Evolutionary conservation across 345 rosid species (phyloP), one percentile per base, ranked within the genome.

Genomic region (Tarenaya hassleriana): DNA sequence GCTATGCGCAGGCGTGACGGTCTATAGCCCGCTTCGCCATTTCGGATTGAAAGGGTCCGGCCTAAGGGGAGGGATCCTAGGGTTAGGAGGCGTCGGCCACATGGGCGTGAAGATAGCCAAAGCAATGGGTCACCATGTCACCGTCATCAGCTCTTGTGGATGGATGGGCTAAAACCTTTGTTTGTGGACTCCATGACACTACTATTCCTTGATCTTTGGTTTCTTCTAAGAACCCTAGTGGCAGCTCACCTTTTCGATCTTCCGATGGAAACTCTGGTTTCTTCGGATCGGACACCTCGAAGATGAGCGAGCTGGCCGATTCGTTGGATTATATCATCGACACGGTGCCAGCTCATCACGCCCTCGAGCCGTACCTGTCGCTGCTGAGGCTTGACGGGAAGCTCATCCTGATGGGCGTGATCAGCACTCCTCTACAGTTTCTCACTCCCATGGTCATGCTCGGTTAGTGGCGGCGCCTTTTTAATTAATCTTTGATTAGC

Each of bases 1-100:
- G 5, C 54, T 87, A 5, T 87, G 98, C 18, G 96, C 98, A 0
- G 96, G 90, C 7, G 78, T 91, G 64, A 91, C 96, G 0, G 86
- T 87, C 16, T 91, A 80, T 75, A 87, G 98, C 62, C 98, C 98
- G 43, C 63, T 91, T 54, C 70, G 35, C 51, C 98, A 87, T 70
- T 91, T 87, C 15, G 95, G 89, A 7, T 44, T 91, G 48, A 84
- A 52, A 24, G 37, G 33, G 50, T 75, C 80, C 42, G 95, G 96
- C 10, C 57, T 84, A 13, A 75, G 86, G 56, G 96, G 98, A 61
- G 96, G 84, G 3, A 79, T 91, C 16, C 37, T 91, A 60, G 98
- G 98, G 47, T 78, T 91, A 42, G 96, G 98, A 52, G 98, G 98
- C 50, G 98, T 84, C 3, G 98, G 98, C 1, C 98, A 91, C 75